These are phyloP conservation scores for Penicillium griseofulvum DNA, from an alignment of 2,329 filamentous ascomycete genomes.

Conservation along the genomic window DNA sequence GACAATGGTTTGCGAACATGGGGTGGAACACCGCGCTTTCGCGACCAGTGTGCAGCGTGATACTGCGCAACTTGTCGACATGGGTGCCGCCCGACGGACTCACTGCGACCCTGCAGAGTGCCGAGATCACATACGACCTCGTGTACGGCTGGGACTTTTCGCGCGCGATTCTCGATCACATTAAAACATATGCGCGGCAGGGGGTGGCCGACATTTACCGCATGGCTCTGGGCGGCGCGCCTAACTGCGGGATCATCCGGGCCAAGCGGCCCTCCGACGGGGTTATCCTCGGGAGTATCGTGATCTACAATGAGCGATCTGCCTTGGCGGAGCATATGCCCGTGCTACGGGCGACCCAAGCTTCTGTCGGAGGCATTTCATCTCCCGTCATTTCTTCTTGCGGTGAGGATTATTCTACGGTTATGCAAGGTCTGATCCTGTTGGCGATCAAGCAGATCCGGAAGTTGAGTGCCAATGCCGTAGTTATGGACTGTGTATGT, in stretches of 20 bases:
- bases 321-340: slow-evolving; percentile 69
- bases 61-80: slow-evolving; percentile 66
- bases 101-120: slow-evolving; percentile 67
- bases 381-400: slow-evolving; percentile 72
- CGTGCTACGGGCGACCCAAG: slow-evolving; percentile 58
- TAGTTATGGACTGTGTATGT: slow-evolving; percentile 77
- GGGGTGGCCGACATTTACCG: slow-evolving; percentile 79
- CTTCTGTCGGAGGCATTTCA: slow-evolving; percentile 69
- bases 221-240: slow-evolving; percentile 67
- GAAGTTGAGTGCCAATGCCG: slow-evolving; percentile 68
- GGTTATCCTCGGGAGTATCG: slow-evolving; percentile 71
- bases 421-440: slow-evolving; percentile 76
- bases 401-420: slow-evolving; percentile 64
- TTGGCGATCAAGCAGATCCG: slow-evolving; percentile 82
- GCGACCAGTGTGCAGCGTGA: slow-evolving; percentile 66
- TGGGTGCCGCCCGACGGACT: slow-evolving; percentile 78
- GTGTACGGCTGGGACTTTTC: slow-evolving; percentile 77
- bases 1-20: slow-evolving; percentile 83
- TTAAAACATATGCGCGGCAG: slow-evolving; percentile 70
- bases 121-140: slow-evolving; percentile 76
- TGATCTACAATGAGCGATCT: slow-evolving; percentile 72
- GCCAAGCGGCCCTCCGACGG: slow-evolving; percentile 69
- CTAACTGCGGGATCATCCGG: slow-evolving; percentile 76
- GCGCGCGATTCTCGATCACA: slow-evolving; percentile 70
- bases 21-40: slow-evolving; percentile 77